Percentiles rank a stretch among this genome's conserved stretches.
These are phyloP conservation scores for Penicillium herquei DNA, from an alignment of 495 filamentous ascomycete species.

Conservation along the genomic window DNA sequence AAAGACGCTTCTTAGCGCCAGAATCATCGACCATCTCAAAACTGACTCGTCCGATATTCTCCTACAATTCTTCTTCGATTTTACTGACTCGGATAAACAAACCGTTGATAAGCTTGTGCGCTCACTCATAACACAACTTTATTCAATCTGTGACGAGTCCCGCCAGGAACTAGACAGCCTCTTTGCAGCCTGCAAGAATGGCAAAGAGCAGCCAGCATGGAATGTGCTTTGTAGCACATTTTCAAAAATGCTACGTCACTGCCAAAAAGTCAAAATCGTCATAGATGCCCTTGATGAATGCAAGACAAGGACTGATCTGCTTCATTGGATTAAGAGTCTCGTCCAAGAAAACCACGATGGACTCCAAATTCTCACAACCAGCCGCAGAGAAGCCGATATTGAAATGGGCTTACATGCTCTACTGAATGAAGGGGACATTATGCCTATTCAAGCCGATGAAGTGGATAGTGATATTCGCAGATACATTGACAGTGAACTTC, in stretches of 20 bases:
- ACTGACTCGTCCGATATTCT: conserved; percentile 9
- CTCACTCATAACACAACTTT: conserved; percentile 28
- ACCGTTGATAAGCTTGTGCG: conserved; percentile 25
- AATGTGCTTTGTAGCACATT: conserved; percentile 10
- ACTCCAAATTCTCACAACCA: conserved; percentile 27
- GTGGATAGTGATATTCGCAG: too few relatives aligned
- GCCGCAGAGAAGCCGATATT: conserved; percentile 31
- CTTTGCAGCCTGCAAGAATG: conserved; percentile 16
- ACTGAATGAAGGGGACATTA: too few relatives aligned
- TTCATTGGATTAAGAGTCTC: conserved; percentile 19
- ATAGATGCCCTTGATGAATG: conserved; percentile 35
- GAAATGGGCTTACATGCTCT: conserved; percentile 20
- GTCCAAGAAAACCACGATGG: conserved; percentile 8
- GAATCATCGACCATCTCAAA: conserved; percentile 18
- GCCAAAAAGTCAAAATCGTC: conserved; percentile 18
- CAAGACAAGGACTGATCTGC: conserved; percentile 15
- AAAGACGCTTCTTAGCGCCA: conserved; percentile 25
- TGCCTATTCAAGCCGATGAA: too few relatives aligned
- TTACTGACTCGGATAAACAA: conserved; percentile 24
- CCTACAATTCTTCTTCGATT: conserved; percentile 33
- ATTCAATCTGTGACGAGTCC: conserved; percentile 8
- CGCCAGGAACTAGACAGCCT: conserved; percentile 15
- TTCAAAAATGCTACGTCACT: conserved; percentile 16
- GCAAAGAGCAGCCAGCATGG: conserved; percentile 15
- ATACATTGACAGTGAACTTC: too few relatives aligned